Base-by-base conservation (phyloP, 2,329 filamentous ascomycete species). In the Cladosporium sp. region DNA sequence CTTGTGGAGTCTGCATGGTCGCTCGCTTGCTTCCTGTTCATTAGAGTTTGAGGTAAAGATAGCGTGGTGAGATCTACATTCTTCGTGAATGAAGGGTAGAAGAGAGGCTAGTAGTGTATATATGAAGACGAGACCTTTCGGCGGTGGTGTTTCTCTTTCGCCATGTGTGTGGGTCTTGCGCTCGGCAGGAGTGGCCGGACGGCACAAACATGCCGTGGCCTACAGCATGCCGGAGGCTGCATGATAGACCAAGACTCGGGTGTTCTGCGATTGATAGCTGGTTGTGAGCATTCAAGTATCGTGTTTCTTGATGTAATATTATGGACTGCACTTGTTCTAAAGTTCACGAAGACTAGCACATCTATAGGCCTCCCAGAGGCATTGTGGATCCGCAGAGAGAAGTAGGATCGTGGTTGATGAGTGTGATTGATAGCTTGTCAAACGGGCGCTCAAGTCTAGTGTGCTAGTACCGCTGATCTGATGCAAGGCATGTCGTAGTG, bases 1-100 rank as follows among this genome's bases (percentile, higher is more conserved):
- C 65, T 55, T 65, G 58, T 59, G 52, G 29, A 21, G 52, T 31
- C 52, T 62, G 49, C 60, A 62, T 62, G 60, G 35, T 62, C 21
- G 46, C 12, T 21, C 3, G 18, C 8, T 33, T 33, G 31, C 18
- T 31, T 18, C 52, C 29, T 33, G 29, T n/a, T 31, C 11, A 12
- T 31, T 37, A 26, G 16, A 57, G n/a, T 33, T 23, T 28, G 33
- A 57, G 23, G 31, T 40, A 40, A 57, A 57, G 21, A 46, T 46
- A 46, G 40, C 21, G 31, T 57, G 7, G 5, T 10, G 33, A 23
- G 55, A 40, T 57, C 33, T 57, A 57, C 55, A 57, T 57, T 46
- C n/a, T 21, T 18, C 10, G 31, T 23, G n/a, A 16, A 55, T 33
- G 29, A 57, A 44, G 10, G 49, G 33, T 33, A 57, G 33, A 23